Percentiles rank a stretch among this genome's conserved stretches.
These are phyloP conservation scores for Russula earlei DNA, from an alignment of 768 basidiomycete species.

Conservation along the genomic window DNA sequence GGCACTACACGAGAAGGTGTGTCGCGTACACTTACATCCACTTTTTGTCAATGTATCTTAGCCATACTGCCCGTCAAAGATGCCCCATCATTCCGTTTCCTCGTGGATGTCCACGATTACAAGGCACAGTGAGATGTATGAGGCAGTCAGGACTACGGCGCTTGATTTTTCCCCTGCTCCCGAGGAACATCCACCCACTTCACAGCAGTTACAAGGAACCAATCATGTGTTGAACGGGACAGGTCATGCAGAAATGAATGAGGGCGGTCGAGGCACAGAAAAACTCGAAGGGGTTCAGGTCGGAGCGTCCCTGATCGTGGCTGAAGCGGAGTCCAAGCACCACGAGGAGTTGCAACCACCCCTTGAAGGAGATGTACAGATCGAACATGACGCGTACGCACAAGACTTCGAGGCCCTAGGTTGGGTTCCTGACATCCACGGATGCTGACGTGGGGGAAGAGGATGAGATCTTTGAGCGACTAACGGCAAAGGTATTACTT, in stretches of 20 bases:
- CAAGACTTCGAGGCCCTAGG: constrained; percentile 44
- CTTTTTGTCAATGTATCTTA: not conserved
- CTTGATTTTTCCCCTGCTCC: not conserved
- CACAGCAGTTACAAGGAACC: not conserved
- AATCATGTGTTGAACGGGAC: not conserved
- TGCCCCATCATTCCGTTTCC: constrained; percentile 44
- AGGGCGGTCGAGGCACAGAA: not conserved
- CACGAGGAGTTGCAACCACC: constrained; percentile 3
- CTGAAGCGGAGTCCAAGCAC: not conserved
- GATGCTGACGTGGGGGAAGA: constrained; percentile 40
- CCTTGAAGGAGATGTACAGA: not conserved
- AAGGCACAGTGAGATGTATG: constrained; percentile 32
- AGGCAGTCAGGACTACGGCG: constrained; percentile 31
- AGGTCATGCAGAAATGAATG: not conserved
- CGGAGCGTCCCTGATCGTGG: constrained; percentile 2
- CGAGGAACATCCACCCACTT: not conserved
- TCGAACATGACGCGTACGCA: not conserved
- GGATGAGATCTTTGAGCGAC: constrained; percentile 42
- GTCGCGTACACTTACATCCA: not conserved
- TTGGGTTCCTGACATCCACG: constrained; percentile 45
- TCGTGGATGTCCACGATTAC: constrained; percentile 44
- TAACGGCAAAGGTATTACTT: constrained; percentile 36
- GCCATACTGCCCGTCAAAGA: constrained; percentile 29
- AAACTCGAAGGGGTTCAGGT: constrained; percentile 11
- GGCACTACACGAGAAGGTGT: constrained; percentile 6